Conservation (phyloP, 1,284 basidiomycete genomes). For the Trichosporon coremiiforme region DNA sequence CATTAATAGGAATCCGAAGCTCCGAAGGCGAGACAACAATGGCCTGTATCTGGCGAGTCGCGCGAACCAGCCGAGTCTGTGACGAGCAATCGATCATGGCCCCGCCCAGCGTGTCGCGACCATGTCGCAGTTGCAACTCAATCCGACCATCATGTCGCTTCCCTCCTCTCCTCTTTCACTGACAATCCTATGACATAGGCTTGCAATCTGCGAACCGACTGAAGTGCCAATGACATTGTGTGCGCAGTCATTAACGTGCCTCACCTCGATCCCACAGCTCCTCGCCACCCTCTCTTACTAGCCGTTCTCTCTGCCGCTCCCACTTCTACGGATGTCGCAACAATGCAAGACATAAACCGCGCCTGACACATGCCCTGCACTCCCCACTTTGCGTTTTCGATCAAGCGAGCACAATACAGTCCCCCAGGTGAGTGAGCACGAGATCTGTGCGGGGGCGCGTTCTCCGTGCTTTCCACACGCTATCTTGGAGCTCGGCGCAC, state of each 20-base stretch:
- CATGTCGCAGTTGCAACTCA: background rate
- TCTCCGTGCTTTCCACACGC: no score
- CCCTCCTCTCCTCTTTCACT: background rate
- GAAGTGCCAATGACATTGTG: background rate
- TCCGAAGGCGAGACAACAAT: background rate
- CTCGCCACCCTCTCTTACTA: no score
- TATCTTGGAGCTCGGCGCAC: background rate
- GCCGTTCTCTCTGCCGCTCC: no score
- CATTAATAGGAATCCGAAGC: background rate
- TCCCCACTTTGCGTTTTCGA: background rate
- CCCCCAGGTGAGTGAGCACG: background rate
- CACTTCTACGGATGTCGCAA: background rate
- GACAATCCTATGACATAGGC: no score
- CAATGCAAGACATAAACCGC: background rate
- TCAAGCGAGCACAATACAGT: background rate
- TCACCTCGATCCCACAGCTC: no score
- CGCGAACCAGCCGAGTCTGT: no score
- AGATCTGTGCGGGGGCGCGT: constrained; percentile 4
- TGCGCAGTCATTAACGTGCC: no score
- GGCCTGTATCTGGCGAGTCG: no score
- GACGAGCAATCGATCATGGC: no score
- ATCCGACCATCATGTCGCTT: background rate
- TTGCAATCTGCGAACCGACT: no score
- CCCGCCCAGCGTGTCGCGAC: no score
- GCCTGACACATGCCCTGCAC: no score